Evolutionary conservation across 345 rosid genomes (phyloP).

Genomic region (Draba incana): DNA sequence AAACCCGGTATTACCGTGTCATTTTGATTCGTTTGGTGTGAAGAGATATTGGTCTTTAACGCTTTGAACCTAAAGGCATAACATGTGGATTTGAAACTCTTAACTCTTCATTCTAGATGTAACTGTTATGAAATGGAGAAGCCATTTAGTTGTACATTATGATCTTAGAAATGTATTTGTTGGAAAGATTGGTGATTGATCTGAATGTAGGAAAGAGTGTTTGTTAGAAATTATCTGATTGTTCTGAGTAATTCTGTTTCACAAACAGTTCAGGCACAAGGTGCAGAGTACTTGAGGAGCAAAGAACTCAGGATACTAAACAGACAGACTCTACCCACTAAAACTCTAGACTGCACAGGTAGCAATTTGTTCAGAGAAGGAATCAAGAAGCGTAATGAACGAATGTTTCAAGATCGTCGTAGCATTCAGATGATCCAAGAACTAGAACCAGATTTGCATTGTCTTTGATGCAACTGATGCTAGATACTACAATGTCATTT

Average conservation of each 20-base stretch:
- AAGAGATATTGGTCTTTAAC: neutral
- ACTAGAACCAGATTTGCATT: conserved; percentile 17
- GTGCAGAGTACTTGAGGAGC: conserved; percentile 63
- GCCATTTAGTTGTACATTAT: neutral
- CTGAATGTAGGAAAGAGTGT: neutral
- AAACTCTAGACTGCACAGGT: conserved; percentile 42
- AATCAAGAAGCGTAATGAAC: conserved; percentile 63
- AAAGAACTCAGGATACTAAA: conserved; percentile 48
- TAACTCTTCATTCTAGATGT: neutral
- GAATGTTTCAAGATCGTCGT: conserved; percentile 46
- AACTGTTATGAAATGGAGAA: neutral
- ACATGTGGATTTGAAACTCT: neutral
- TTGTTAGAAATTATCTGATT: conserved; percentile 8
- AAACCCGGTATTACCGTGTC: neutral
- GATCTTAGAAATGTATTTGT: neutral
- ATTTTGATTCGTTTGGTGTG: neutral
- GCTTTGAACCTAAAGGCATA: neutral
- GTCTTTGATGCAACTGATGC: conserved; percentile 12
- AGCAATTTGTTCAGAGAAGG: conserved; percentile 67
- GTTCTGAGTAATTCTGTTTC: conserved; percentile 17
- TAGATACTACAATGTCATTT: neutral
- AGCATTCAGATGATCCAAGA: conserved; percentile 22
- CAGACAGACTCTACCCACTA: conserved; percentile 28
- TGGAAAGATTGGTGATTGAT: conserved; percentile 7
- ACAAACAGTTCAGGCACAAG: conserved; percentile 67